Percentiles rank a stretch among this genome's conserved stretches.
Evolutionary conservation across 2,329 filamentous ascomycete species (phyloP).

Genomic region (Calonectria pseudoreteaudii): DNA sequence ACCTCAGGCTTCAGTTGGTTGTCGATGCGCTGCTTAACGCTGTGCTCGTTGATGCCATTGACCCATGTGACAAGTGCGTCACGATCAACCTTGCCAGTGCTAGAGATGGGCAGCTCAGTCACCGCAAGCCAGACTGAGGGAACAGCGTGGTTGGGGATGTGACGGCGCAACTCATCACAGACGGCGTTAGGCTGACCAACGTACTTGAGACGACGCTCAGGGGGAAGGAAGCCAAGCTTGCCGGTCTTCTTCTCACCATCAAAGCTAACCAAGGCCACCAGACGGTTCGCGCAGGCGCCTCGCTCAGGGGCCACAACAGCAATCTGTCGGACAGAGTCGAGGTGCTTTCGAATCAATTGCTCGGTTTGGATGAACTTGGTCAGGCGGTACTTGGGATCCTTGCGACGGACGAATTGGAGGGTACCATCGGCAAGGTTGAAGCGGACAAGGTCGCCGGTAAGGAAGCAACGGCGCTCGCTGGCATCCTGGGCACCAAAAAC

Average conservation of each 20-base stretch:
- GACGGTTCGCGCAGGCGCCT: not conserved
- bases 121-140: not conserved
- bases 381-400: not conserved
- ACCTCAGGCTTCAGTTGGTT: not conserved
- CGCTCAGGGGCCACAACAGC: not conserved
- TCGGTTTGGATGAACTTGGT: not conserved
- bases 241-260: not conserved
- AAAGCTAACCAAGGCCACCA: not conserved
- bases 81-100: not conserved
- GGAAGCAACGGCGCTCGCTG: not conserved
- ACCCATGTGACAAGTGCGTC: not conserved
- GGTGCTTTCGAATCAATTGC: not conserved
- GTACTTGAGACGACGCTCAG: not conserved
- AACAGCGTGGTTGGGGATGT: not conserved
- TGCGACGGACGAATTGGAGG: not conserved
- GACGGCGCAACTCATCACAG: not conserved
- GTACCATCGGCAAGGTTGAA: not conserved
- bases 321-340: not conserved
- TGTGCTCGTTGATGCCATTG: constrained; percentile 1
- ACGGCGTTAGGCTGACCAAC: not conserved
- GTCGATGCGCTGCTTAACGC: not conserved
- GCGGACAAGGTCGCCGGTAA: not conserved
- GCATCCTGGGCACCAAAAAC: constrained; percentile 1
- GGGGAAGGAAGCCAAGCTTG: not conserved
- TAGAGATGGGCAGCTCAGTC: not conserved